Evolutionary conservation across 306 rosid genomes (phyloP), one percentile per base, ranked within the genome.

Genomic region (Gynostemma pentaphyllum): DNA sequence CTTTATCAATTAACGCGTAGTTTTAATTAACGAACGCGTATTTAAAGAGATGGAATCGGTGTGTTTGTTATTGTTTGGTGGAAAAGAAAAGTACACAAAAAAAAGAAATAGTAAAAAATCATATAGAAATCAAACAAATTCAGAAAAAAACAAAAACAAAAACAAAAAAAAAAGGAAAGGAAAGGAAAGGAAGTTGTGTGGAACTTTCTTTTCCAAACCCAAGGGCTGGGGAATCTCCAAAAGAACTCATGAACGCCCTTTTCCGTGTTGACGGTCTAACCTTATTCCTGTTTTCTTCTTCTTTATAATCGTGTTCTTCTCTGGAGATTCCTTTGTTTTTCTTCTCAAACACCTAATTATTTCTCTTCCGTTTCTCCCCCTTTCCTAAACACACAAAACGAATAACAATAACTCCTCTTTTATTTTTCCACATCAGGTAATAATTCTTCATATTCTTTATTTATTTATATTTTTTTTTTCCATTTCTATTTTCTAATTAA

Each of bases 41-140:
- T 16, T 57, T 46, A 29, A 18, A 34, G 32, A 64, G 14, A 45
- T 45, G 21, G 45, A 64, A 64, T 59, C 66, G 66, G 21, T 14
- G 57, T 42, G n/a, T n/a, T n/a, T n/a, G n/a, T n/a, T n/a, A n/a
- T 47, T 46, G 29, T 64, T 64, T 64, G 69, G 57, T 19, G 19
- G 21, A 30, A 47, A 45, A 46, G 21, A 30, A 46, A 64, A 44
- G 36, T 62, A 1, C 19, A 36, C 9, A 19, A 0, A 0, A 28
- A 51, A 22, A 10, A 7, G 47, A 39, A 26, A 9, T 1, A 42
- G 36, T 16, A 42, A 64, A 45, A 64, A n/a, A 27, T 28, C 42
- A n/a, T 18, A 63, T 19, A 46, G 40, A 6, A 64, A 29, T 45
- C 28, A 1, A 63, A 12, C 32, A 8, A 65, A 29, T 15, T 8